A percentile compares a stretch with the other conserved stretches of the same genome.
Conservation (phyloP, 257 asterid genomes). For the Euphrasia confusa region DNA sequence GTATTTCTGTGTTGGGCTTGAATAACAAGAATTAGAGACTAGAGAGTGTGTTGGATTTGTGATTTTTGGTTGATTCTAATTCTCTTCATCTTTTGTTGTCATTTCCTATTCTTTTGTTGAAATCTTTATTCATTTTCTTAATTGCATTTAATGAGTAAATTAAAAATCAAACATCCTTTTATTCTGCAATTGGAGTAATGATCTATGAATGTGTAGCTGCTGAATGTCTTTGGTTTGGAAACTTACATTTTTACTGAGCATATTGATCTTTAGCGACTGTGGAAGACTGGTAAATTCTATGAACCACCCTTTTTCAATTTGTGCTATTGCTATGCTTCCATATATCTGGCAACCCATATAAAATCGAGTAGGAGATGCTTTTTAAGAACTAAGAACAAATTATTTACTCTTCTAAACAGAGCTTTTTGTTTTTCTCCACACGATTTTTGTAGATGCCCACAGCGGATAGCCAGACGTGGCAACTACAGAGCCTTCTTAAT, state of each 20-base stretch:
- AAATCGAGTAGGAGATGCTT: too few relatives aligned
- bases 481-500: conserved; percentile 95
- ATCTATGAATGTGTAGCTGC: too few relatives aligned
- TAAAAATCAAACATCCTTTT: too few relatives aligned
- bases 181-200: too few relatives aligned
- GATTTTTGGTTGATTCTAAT: neutral
- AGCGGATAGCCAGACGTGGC: conserved; percentile 87
- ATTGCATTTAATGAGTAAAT: neutral
- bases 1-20: neutral
- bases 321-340: too few relatives aligned
- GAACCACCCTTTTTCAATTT: too few relatives aligned
- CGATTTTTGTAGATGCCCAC: conserved; percentile 68
- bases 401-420: conserved; percentile 4
- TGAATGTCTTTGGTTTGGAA: too few relatives aligned
- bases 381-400: too few relatives aligned
- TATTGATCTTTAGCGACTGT: too few relatives aligned
- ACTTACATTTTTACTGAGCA: too few relatives aligned
- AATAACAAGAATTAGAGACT: conserved; percentile 1
- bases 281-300: too few relatives aligned
- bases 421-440: conserved; percentile 7
- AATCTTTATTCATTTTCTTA: neutral
- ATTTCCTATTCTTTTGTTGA: neutral
- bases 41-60: neutral
- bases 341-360: too few relatives aligned
- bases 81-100: neutral